phyloP scores from a whole-genome alignment of 495 filamentous ascomycete species.

The Xylaria cubensis region DNA sequence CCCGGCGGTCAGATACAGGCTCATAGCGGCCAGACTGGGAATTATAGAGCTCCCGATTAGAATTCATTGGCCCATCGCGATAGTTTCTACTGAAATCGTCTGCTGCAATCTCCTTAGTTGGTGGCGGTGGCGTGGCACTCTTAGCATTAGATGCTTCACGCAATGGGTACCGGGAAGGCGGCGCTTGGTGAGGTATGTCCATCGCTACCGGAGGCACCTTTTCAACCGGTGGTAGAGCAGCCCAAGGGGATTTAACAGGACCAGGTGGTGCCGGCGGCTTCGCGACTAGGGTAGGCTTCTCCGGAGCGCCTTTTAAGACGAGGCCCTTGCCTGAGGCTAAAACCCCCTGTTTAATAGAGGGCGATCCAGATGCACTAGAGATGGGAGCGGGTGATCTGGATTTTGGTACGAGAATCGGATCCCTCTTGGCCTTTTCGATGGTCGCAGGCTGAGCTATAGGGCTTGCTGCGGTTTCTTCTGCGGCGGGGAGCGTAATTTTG shows the following conservation, averaged over 20 bases:
- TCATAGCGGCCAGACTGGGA: slow-evolving; percentile 94
- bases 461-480: slow-evolving; percentile 58
- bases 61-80: slow-evolving; percentile 66
- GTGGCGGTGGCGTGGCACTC: slow-evolving; percentile 53
- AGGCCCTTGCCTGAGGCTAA: slow-evolving; percentile 58
- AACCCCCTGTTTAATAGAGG: slow-evolving; percentile 49
- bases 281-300: slow-evolving; percentile 79
- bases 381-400: slow-evolving; percentile 47
- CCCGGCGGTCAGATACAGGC: slow-evolving; percentile 80
- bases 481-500: slow-evolving; percentile 79
- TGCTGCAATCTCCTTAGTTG: slow-evolving; percentile 82
- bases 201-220: slow-evolving; percentile 73
- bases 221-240: slow-evolving; percentile 81
- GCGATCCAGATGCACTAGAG: slow-evolving; percentile 41
- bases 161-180: slow-evolving; percentile 39
- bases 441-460: slow-evolving; percentile 41
- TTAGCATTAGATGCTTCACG: slow-evolving; percentile 40
- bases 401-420: slow-evolving; percentile 41
- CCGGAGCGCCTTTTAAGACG: slow-evolving; percentile 69
- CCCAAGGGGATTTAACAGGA: slow-evolving; percentile 91
- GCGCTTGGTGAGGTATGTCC: slow-evolving; percentile 42
- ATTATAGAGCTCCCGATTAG: slow-evolving; percentile 84
- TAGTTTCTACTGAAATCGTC: slow-evolving; percentile 92
- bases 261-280: slow-evolving; percentile 75
- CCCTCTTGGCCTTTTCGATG: slow-evolving; percentile 30